A percentile compares a stretch with the other conserved stretches of the same genome.
phyloP scores from a whole-genome alignment of 2,329 filamentous ascomycete species.

The Colletotrichum simmondsii region DNA sequence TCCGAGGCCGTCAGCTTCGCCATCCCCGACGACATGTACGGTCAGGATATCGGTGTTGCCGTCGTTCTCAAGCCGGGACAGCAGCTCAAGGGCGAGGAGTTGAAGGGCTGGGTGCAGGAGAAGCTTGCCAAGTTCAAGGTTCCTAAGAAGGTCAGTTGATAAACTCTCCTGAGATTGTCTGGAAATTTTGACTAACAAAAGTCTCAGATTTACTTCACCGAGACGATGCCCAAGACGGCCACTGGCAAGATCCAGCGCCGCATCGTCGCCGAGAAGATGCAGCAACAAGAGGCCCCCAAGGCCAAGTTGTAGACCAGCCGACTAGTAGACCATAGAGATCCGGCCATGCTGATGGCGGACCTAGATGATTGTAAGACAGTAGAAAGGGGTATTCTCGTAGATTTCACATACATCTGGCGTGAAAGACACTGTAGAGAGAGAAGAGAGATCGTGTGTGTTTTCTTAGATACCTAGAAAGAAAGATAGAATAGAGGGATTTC shows the following conservation, averaged over 20 bases:
- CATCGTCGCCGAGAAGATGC: constrained; percentile 88
- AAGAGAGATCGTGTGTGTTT: background rate
- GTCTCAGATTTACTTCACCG: constrained; percentile 78
- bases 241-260: constrained; percentile 89
- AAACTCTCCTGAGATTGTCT: background rate
- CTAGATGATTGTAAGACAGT: background rate
- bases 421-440: background rate
- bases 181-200: constrained; percentile 15
- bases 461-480: constrained; percentile 18
- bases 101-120: constrained; percentile 76
- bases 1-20: constrained; percentile 87
- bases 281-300: constrained; percentile 71
- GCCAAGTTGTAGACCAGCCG: constrained; percentile 60
- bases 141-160: constrained; percentile 75
- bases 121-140: constrained; percentile 86
- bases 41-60: constrained; percentile 83
- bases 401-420: background rate
- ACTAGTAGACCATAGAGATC: background rate
- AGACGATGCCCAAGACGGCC: constrained; percentile 90
- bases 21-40: constrained; percentile 83
- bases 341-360: background rate
- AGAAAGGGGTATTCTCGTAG: background rate
- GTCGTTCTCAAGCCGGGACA: constrained; percentile 77
- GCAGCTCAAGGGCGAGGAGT: constrained; percentile 64
- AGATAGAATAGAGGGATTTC: constrained; percentile 20